Evolutionary conservation across 257 asterid genomes (phyloP), one percentile per base, ranked within the genome.

Genomic region (Eucommia ulmoides): DNA sequence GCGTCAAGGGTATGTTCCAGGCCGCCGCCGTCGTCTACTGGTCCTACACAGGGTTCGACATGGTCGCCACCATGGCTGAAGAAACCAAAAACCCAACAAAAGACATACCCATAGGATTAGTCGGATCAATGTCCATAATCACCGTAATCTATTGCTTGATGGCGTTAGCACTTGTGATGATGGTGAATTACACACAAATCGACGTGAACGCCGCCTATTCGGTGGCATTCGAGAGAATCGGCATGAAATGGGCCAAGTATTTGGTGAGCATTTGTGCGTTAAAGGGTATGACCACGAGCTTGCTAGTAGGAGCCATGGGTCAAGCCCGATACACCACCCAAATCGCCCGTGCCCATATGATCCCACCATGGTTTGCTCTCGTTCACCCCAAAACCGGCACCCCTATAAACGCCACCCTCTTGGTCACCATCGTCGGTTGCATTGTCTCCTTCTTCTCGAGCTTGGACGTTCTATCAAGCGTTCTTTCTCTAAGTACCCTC

Each of bases 271-370:
- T 83, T 52, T 72, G 76, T 22, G 98, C 98, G 17, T 69, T 89
- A 8, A 89, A 89, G 65, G 98, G 98, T 10, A 89, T 89, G 96
- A 89, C 98, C 0, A 85, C 96, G 0, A 85, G 98, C 60, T 17
- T 89, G 83, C 93, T 89, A 1, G 91, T 89, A 1, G 96, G 96
- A 8, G 85, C 98, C 1, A 75, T 89, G 96, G 98, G 98, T 3
- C 96, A 85, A 55, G 84, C 98, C 10, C 84, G 98, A 26, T 89
- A 89, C 77, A 89, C 98, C 0, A 89, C 98, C 59, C 98, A 89
- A 61, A 89, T 89, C 41, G 98, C 98, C 0, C 50, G 98, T 45
- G 53, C 96, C 0, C 98, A 89, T 44, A 89, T 89, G 97, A 84
- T 88, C 29, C 94, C 97, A 7, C 96, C 95, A 1, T 84, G 71